These are phyloP conservation scores for Hymenoscyphus salicellus DNA, from an alignment of 2,329 filamentous ascomycete species.

Conservation along the genomic window DNA sequence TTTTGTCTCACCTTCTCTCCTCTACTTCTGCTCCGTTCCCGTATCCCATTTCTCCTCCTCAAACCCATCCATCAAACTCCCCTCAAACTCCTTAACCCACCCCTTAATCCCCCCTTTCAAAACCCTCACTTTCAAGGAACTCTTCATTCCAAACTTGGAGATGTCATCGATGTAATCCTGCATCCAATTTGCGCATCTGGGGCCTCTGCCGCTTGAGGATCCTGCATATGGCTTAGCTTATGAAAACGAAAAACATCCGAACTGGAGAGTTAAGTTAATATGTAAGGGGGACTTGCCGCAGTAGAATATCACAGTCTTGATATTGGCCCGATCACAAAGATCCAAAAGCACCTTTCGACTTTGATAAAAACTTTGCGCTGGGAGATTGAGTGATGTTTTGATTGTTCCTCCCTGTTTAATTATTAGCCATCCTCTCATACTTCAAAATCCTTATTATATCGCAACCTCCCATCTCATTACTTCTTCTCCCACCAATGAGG, in stretches of 20 bases:
- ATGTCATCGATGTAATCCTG: constrained; percentile 52
- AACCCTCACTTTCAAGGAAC: constrained; percentile 45
- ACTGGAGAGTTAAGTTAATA: too few species aligned
- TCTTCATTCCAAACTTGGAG: constrained; percentile 39
- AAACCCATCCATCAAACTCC: constrained; percentile 50
- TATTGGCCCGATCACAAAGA: constrained; percentile 48
- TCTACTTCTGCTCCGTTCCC: neutral
- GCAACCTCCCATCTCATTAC: too few species aligned
- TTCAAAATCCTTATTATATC: neutral
- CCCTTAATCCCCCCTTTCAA: constrained; percentile 53
- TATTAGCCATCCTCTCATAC: neutral
- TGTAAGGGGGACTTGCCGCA: constrained; percentile 45
- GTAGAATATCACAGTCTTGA: constrained; percentile 53
- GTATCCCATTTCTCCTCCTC: constrained; percentile 40
- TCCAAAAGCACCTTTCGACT: constrained; percentile 48
- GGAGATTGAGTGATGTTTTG: constrained; percentile 54
- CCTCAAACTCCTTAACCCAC: constrained; percentile 51
- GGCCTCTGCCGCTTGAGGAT: constrained; percentile 50
- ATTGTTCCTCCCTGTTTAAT: constrained; percentile 54
- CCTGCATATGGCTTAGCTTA: constrained; percentile 36
- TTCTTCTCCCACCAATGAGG: neutral
- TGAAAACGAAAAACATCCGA: too few species aligned
- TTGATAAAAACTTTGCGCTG: constrained; percentile 53
- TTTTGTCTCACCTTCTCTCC: neutral
- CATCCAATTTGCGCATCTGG: constrained; percentile 54